Percentiles rank a stretch among this genome's conserved stretches.
Evolutionary conservation across 1,139 yeast species (phyloP).

Genomic region (Saccharomyces hybrid): DNA sequence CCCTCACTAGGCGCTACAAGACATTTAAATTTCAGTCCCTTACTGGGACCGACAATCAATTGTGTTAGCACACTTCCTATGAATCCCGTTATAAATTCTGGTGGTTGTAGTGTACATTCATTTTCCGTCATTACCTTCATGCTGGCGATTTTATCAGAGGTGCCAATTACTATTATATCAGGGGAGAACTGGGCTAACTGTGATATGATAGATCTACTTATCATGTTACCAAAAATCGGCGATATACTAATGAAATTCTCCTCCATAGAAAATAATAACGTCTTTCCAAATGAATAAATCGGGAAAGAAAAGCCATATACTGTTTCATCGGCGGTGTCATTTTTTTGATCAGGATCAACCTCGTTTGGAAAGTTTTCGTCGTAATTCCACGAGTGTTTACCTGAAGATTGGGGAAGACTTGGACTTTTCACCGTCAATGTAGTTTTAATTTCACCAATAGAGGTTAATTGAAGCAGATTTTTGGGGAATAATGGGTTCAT

Average conservation of each 20-base stretch:
- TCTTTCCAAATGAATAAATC: constrained; percentile 15
- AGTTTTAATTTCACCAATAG: constrained; percentile 16
- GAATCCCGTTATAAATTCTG: constrained; percentile 31
- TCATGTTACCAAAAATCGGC: constrained; percentile 21
- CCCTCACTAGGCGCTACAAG: constrained; percentile 31
- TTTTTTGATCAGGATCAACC: constrained; percentile 13
- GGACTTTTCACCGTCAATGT: background rate
- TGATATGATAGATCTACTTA: constrained; percentile 9
- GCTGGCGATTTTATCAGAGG: constrained; percentile 26
- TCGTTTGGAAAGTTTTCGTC: constrained; percentile 27
- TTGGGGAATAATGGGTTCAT: constrained; percentile 25
- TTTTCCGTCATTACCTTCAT: constrained; percentile 12
- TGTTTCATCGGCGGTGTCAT: constrained; percentile 1
- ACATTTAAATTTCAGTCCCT: constrained; percentile 1
- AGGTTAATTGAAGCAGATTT: constrained; percentile 6
- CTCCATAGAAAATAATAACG: constrained; percentile 18
- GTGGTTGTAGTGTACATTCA: constrained; percentile 21
- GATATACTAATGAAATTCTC: constrained; percentile 27
- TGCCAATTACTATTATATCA: constrained; percentile 15
- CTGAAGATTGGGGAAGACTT: background rate
- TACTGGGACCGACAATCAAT: constrained; percentile 5
- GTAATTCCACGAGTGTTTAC: constrained; percentile 20
- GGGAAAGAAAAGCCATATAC: constrained; percentile 16
- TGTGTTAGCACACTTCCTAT: constrained; percentile 23
- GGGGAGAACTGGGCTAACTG: constrained; percentile 5